phyloP scores from a whole-genome alignment of 177 flowering plant species.

The Vitis hybrid region DNA sequence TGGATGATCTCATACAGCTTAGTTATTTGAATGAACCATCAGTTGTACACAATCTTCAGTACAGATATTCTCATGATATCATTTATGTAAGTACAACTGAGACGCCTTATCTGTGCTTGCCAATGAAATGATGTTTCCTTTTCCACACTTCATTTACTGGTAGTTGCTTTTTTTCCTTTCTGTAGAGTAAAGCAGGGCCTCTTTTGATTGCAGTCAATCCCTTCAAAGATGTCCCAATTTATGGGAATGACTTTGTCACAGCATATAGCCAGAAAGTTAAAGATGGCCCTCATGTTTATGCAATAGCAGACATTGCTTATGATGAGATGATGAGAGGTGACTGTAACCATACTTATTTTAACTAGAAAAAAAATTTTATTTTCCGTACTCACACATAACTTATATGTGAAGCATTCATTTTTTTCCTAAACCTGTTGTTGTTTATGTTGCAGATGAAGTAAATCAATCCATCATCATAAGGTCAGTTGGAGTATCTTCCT shows the following conservation, averaged over 20 bases:
- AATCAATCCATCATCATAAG: slow-evolving; percentile 90
- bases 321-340: slow-evolving; percentile 82
- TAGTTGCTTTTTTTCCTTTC: slow-evolving; percentile 13
- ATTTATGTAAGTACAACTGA: slow-evolving; percentile 63
- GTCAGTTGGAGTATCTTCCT: slow-evolving; percentile 31
- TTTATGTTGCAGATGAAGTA: slow-evolving; percentile 59
- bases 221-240: slow-evolving; percentile 61
- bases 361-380: not conserved
- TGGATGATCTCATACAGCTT: slow-evolving; percentile 82
- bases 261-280: slow-evolving; percentile 53
- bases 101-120: slow-evolving; percentile 2
- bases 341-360: not conserved
- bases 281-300: slow-evolving; percentile 76
- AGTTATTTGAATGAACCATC: slow-evolving; percentile 98
- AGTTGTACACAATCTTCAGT: slow-evolving; percentile 77
- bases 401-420: slow-evolving; percentile 7
- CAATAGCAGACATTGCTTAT: slow-evolving; percentile 68
- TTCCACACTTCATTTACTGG: not conserved
- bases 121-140: not conserved
- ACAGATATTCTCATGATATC: slow-evolving; percentile 59
- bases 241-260: slow-evolving; percentile 51
- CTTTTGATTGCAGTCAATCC: slow-evolving; percentile 93
- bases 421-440: slow-evolving; percentile 10
- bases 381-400: not conserved
- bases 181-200: slow-evolving; percentile 94